Conservation (phyloP, 2,329 filamentous ascomycete species). For the Cordyceps cicadae region DNA sequence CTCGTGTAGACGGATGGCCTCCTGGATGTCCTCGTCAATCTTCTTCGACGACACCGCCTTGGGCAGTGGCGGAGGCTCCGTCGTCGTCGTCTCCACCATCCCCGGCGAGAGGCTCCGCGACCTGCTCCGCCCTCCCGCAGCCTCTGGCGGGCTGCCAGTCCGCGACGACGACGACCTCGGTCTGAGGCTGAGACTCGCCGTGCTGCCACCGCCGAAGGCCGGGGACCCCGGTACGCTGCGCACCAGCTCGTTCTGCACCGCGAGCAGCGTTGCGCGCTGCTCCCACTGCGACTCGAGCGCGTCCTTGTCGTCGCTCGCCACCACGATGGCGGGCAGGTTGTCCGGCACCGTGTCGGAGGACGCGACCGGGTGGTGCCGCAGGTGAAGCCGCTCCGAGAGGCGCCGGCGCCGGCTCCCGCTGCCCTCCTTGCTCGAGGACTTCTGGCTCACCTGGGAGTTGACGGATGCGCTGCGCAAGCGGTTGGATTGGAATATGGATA, state of each 20-base stretch:
- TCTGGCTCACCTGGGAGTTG: slow-evolving; percentile 32
- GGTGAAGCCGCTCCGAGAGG: slow-evolving; percentile 63
- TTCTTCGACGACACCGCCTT: slow-evolving; percentile 38
- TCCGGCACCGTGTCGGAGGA: slow-evolving; percentile 68
- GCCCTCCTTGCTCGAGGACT: slow-evolving; percentile 21
- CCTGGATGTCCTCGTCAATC: slow-evolving; percentile 70
- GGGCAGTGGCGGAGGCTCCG: neutral
- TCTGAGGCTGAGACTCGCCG: neutral
- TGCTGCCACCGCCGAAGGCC: neutral
- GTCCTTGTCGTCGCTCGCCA: slow-evolving; percentile 34
- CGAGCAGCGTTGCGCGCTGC: slow-evolving; percentile 82
- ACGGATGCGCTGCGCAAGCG: slow-evolving; percentile 42
- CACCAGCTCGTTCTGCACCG: slow-evolving; percentile 49
- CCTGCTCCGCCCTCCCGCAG: neutral
- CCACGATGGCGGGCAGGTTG: slow-evolving; percentile 67
- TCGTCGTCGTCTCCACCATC: slow-evolving; percentile 9
- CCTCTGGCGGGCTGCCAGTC: slow-evolving; percentile 20
- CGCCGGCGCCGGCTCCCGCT: slow-evolving; percentile 23
- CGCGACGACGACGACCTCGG: slow-evolving; percentile 21
- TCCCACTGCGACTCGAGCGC: slow-evolving; percentile 73
- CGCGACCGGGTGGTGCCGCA: slow-evolving; percentile 44
- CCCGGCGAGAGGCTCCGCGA: slow-evolving; percentile 17
- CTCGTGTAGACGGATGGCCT: slow-evolving; percentile 93
- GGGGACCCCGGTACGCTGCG: slow-evolving; percentile 36
- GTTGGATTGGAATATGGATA: slow-evolving; percentile 37